A percentile compares a stretch with the other conserved stretches of the same genome.
Conservation (phyloP, 1,284 basidiomycete species). For the Austroboletus niveus region DNA sequence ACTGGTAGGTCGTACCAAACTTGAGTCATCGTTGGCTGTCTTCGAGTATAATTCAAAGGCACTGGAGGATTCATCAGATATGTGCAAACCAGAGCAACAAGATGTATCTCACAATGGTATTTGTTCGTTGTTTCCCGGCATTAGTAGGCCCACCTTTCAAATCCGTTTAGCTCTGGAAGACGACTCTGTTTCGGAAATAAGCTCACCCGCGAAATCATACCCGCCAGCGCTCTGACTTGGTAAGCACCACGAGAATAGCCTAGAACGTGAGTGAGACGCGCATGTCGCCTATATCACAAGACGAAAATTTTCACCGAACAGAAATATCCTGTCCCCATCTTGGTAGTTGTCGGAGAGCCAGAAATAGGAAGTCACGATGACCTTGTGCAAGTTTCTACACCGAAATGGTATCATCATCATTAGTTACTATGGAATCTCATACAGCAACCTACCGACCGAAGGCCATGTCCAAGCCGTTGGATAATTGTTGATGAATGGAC, state of each 20-base stretch:
- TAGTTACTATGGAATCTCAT: background rate
- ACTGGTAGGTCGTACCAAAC: conserved; percentile 9
- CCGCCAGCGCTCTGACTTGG: conserved; percentile 37
- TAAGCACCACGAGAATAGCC: conserved; percentile 42
- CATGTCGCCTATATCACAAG: background rate
- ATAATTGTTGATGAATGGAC: conserved; percentile 13
- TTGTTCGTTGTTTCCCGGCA: conserved; percentile 37
- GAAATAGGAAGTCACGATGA: conserved; percentile 34
- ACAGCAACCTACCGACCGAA: conserved; percentile 28
- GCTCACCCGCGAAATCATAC: conserved; percentile 36
- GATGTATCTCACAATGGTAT: conserved; percentile 34
- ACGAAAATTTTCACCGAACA: conserved; percentile 31
- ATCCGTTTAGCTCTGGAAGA: background rate
- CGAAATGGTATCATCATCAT: background rate
- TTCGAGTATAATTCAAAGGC: conserved; percentile 32
- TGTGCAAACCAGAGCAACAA: background rate
- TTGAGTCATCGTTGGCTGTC: conserved; percentile 15
- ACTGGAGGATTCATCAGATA: conserved; percentile 11
- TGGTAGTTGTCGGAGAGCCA: conserved; percentile 37
- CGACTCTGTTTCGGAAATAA: background rate
- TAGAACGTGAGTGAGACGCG: conserved; percentile 12
- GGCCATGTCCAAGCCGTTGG: conserved; percentile 26
- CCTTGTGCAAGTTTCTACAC: conserved; percentile 32
- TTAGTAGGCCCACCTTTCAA: conserved; percentile 35
- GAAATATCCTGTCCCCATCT: conserved; percentile 33